Evolutionary conservation across 2,329 filamentous ascomycete species (phyloP).

Genomic region (Arthrobotrys sinensis): DNA sequence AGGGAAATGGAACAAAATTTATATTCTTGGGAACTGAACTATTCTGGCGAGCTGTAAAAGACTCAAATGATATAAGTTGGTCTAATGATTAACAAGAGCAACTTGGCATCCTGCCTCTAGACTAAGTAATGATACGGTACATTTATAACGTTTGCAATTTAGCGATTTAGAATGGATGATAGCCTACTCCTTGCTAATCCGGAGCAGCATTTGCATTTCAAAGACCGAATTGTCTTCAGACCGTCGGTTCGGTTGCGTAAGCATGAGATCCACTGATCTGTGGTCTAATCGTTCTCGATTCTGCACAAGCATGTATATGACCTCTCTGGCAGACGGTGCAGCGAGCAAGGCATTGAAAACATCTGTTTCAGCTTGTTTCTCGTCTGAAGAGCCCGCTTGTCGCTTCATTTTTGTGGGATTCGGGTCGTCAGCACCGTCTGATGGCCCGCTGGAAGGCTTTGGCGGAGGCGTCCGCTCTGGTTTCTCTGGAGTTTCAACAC

Average conservation of each 20-base stretch:
- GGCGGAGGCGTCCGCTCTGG: neutral
- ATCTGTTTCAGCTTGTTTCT: neutral
- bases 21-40: neutral
- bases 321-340: neutral
- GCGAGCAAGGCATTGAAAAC: neutral
- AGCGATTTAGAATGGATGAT: neutral
- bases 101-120: too few relatives aligned
- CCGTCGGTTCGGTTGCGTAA: constrained; percentile 1
- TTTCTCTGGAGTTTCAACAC: neutral
- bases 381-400: neutral
- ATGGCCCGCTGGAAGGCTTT: too few relatives aligned
- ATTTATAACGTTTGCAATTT: neutral
- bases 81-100: too few relatives aligned
- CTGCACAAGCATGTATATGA: constrained; percentile 9
- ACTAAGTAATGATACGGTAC: too few relatives aligned
- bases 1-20: constrained; percentile 14
- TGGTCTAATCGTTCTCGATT: constrained; percentile 1
- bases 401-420: neutral
- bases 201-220: constrained; percentile 12
- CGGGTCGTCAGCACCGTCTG: too few relatives aligned
- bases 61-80: too few relatives aligned
- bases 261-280: neutral
- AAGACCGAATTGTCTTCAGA: constrained; percentile 5
- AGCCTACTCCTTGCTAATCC: neutral
- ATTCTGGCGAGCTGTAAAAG: too few relatives aligned